phyloP scores from a whole-genome alignment of 1,284 basidiomycete genomes.

The Takashimella tepidaria region DNA sequence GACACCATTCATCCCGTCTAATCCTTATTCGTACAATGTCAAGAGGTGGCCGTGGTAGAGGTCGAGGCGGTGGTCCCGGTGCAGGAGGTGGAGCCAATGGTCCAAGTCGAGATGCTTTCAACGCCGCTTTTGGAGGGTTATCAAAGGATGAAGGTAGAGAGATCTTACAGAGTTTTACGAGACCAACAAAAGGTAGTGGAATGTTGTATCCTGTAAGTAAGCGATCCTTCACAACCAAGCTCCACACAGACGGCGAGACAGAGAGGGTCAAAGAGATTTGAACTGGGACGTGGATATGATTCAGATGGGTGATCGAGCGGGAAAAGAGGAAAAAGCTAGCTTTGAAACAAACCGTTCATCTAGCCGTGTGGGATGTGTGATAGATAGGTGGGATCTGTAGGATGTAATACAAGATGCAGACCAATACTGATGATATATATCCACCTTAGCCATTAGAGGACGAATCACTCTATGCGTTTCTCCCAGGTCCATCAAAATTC shows the following conservation, averaged over 20 bases:
- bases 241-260: no score
- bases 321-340: no score
- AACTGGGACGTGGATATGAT: not conserved
- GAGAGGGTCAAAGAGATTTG: not conserved
- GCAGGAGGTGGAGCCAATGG: not conserved
- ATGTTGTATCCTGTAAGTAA: slow-evolving; percentile 41
- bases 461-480: slow-evolving; percentile 19
- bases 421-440: no score
- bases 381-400: no score
- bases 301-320: not conserved
- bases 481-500: slow-evolving; percentile 20
- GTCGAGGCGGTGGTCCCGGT: not conserved
- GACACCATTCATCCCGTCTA: no score
- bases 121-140: slow-evolving; percentile 20
- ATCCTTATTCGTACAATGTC: no score
- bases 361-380: no score
- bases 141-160: slow-evolving; percentile 20
- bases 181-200: slow-evolving; percentile 27
- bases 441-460: slow-evolving; percentile 37
- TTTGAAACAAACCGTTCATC: no score
- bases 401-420: no score
- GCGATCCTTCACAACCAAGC: no score
- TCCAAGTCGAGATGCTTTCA: slow-evolving; percentile 16
- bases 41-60: not conserved
- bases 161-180: slow-evolving; percentile 16